A percentile compares a stretch with the other conserved stretches of the same genome.
phyloP scores from a whole-genome alignment of 2,329 filamentous ascomycete species.

The Fusarium coffeatum region DNA sequence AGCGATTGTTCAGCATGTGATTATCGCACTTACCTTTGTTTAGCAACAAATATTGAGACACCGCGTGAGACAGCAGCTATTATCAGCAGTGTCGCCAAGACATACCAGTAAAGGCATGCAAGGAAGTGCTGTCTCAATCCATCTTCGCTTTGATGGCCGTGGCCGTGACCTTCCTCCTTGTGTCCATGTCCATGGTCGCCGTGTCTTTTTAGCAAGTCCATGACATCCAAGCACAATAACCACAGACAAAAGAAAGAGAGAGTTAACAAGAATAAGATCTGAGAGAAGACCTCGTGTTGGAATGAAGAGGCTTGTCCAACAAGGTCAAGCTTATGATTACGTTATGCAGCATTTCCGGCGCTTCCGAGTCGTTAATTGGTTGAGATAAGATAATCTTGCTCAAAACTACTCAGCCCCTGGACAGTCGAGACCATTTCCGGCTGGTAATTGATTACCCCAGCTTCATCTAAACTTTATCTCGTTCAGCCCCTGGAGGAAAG shows the following conservation, averaged over 20 bases:
- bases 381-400: conserved; percentile 34
- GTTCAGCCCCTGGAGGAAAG: neutral
- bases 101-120: conserved; percentile 45
- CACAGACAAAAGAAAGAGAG: neutral
- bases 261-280: neutral
- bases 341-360: conserved; percentile 34
- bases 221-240: conserved; percentile 6
- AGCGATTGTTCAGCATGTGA: neutral
- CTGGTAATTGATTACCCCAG: neutral
- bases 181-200: conserved; percentile 38
- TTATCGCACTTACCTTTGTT: conserved; percentile 38
- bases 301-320: conserved; percentile 10
- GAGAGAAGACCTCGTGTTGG: conserved; percentile 3
- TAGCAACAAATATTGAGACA: conserved; percentile 32
- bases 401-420: conserved; percentile 37
- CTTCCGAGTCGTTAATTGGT: conserved; percentile 31
- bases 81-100: conserved; percentile 30
- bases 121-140: conserved; percentile 43
- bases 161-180: conserved; percentile 31
- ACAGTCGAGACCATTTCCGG: neutral
- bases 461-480: conserved; percentile 1
- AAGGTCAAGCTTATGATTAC: conserved; percentile 40
- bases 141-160: conserved; percentile 41
- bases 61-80: conserved; percentile 33
- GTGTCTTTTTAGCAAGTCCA: conserved; percentile 39